Conservation (phyloP, 2,329 filamentous ascomycete species). For the Verticillium longisporum region DNA sequence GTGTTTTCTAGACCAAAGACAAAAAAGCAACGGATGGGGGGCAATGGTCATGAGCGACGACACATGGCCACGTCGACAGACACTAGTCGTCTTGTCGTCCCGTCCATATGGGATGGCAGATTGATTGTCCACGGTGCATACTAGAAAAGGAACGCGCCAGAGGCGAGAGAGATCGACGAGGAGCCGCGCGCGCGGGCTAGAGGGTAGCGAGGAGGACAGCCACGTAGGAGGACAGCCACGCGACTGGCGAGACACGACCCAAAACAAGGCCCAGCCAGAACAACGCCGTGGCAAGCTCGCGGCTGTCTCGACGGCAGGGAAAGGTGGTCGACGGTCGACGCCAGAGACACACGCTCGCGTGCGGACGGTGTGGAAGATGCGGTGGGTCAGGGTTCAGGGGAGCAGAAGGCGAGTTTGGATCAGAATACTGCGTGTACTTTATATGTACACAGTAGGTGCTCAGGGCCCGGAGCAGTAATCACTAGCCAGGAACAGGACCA, state of each 20-base stretch:
- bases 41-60: not conserved
- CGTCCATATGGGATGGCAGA: not conserved
- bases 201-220: not conserved
- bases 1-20: too few relatives aligned
- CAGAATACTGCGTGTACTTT: too few relatives aligned
- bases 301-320: too few relatives aligned
- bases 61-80: not conserved
- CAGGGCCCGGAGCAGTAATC: too few relatives aligned
- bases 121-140: not conserved
- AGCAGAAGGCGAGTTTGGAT: not conserved
- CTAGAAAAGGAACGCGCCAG: not conserved
- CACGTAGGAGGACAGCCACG: not conserved
- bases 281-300: not conserved
- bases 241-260: not conserved
- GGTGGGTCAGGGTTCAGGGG: not conserved
- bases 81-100: not conserved
- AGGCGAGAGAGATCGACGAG: not conserved
- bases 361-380: not conserved
- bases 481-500: not conserved
- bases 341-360: not conserved
- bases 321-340: too few relatives aligned
- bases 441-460: too few relatives aligned
- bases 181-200: not conserved
- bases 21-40: too few relatives aligned
- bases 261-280: not conserved